phyloP scores from a whole-genome alignment of 768 basidiomycete genomes.

The Hebeloma cylindrosporum region DNA sequence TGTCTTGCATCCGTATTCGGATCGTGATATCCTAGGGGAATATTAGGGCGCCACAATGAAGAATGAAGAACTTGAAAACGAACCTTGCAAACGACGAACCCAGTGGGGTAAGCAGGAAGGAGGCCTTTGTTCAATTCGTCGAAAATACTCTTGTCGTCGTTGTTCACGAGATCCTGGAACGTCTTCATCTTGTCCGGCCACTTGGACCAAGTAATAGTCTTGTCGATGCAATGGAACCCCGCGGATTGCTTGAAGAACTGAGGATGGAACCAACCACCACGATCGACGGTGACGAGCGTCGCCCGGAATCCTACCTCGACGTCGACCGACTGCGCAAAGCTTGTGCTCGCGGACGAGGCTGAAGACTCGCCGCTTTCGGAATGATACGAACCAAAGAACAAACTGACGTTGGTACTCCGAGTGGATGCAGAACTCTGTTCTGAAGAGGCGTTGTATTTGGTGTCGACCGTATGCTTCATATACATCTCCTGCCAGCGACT shows the following conservation, averaged over 20 bases:
- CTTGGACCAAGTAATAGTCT: too few species aligned
- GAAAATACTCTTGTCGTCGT: too few species aligned
- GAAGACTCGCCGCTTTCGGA: constrained; percentile 7
- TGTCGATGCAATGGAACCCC: constrained; percentile 10
- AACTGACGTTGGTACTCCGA: constrained; percentile 6
- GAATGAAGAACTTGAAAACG: too few species aligned
- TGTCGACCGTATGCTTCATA: constrained; percentile 11
- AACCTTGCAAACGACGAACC: too few species aligned
- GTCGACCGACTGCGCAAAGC: neutral
- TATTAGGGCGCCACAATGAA: too few species aligned
- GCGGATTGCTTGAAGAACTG: constrained; percentile 16
- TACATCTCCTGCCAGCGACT: constrained; percentile 26
- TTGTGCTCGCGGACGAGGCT: neutral
- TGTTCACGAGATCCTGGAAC: too few species aligned
- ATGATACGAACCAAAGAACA: constrained; percentile 15
- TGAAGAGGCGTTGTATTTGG: constrained; percentile 4
- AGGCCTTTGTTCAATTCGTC: too few species aligned
- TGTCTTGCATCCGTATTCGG: too few species aligned
- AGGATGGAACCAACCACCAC: constrained; percentile 18
- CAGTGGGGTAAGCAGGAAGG: too few species aligned
- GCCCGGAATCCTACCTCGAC: constrained; percentile 15
- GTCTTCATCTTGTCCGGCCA: too few species aligned
- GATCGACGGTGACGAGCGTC: constrained; percentile 17
- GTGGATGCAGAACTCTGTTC: neutral
- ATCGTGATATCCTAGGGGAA: too few species aligned